Conservation (phyloP, 768 basidiomycete genomes). For the Phylloporus rhodoxanthus region DNA sequence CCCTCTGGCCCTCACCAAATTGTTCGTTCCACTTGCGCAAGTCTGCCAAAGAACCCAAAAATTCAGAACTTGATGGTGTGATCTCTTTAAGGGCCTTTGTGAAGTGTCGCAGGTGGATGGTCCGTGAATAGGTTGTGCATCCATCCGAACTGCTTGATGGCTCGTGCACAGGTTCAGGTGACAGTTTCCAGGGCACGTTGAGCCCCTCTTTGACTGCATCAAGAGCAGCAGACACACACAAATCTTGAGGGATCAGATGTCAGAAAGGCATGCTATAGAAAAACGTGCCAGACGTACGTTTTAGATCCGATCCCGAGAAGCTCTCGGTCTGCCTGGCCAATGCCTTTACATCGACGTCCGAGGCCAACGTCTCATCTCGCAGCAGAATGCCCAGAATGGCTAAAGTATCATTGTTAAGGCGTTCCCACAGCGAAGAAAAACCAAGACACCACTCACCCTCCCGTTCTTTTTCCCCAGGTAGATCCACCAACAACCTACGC, state of each 20-base stretch:
- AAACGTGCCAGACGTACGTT: conserved; percentile 53
- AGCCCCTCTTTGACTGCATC: conserved; percentile 86
- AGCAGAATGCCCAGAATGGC: conserved; percentile 86
- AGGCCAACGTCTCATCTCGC: conserved; percentile 66
- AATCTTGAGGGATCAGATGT: conserved; percentile 44
- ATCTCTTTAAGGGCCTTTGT: conserved; percentile 83
- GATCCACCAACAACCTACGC: conserved; percentile 78
- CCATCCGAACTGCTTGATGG: background rate
- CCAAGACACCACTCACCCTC: conserved; percentile 50
- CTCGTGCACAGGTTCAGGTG: conserved; percentile 6
- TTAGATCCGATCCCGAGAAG: conserved; percentile 93
- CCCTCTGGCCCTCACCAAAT: conserved; percentile 79
- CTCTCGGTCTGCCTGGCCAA: conserved; percentile 72
- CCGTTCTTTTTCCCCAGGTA: conserved; percentile 82
- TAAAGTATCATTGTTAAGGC: conserved; percentile 27
- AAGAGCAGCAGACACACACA: conserved; percentile 89
- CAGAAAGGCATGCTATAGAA: background rate
- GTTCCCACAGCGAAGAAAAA: background rate
- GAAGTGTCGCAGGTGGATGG: conserved; percentile 62
- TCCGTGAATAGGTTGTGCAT: conserved; percentile 28
- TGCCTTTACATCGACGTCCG: conserved; percentile 53
- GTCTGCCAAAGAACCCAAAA: conserved; percentile 66
- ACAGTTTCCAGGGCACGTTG: conserved; percentile 65
- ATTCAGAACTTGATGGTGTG: conserved; percentile 82
- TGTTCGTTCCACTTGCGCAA: conserved; percentile 89